Evolutionary conservation across 495 filamentous ascomycete species (phyloP), one percentile per base, ranked within the genome.

Genomic region (Penicillium longicatenatum): DNA sequence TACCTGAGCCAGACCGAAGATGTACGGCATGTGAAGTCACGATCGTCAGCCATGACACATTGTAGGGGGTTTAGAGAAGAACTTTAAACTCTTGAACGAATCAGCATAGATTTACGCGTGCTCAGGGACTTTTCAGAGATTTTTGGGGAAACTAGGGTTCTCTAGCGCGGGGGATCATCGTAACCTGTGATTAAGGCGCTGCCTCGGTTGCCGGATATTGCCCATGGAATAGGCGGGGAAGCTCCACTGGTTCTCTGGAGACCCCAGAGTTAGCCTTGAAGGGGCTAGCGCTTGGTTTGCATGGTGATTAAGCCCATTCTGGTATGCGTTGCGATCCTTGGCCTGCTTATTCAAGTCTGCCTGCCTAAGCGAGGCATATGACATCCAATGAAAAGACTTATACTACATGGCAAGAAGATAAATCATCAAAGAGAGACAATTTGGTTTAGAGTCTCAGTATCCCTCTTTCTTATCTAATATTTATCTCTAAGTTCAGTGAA

Each of bases 11-110:
- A 21, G 17, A 30, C 22, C n/a, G 24, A 39, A 5, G 9, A 10
- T 17, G 4, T 39, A 9, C 31, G 22, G 21, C 58, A 61, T 61
- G 58, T 64, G 54, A 64, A 54, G 54, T 57, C 39, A 60, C 49
- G 62, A 64, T 64, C 62, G 35, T 29, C 58, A 31, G 10, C 12
- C 21, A 20, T 49, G 51, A 60, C 44, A 37, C 50, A 31, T 17
- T 46, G 45, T n/a, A 4, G 19, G 51, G 14, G 43, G 19, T 39
- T 30, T 24, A 50, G 12, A 16, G 4, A 24, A 50, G 24, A 61
- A 58, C 47, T 51, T 26, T 52, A 61, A 39, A 37, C 22, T 6
- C 2, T 42, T 37, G 11, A 9, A 39, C 61, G 37, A 60, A 56
- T 63, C 49, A 60, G 22, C 7, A 12, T 16, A 29, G 20, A 14